Conservation (phyloP, 1,139 yeast genomes). For the Pichia sp. region DNA sequence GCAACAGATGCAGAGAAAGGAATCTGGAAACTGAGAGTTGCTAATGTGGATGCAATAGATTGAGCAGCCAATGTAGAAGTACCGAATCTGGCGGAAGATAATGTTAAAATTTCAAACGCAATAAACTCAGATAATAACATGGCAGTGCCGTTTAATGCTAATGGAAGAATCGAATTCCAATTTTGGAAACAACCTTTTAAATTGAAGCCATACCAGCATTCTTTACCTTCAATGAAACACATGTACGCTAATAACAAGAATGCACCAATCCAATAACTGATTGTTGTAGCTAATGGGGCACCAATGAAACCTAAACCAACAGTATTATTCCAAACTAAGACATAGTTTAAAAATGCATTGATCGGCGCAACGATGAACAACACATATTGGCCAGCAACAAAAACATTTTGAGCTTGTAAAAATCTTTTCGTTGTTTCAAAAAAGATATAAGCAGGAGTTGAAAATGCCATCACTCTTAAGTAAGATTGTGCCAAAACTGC, state of each 20-base stretch:
- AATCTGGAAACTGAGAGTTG: conserved; percentile 39
- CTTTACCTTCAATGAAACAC: conserved; percentile 23
- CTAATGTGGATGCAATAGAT: conserved; percentile 40
- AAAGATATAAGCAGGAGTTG: conserved; percentile 39
- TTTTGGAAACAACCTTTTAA: conserved; percentile 31
- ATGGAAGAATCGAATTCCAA: conserved; percentile 20
- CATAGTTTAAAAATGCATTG: conserved; percentile 36
- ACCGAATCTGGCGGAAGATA: conserved; percentile 41
- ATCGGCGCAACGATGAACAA: conserved; percentile 39
- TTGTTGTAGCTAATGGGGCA: conserved; percentile 41
- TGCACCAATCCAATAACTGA: conserved; percentile 39
- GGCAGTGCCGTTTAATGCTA: conserved; percentile 42
- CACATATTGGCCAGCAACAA: conserved; percentile 41
- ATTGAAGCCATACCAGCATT: conserved; percentile 38
- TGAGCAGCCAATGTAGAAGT: conserved; percentile 43
- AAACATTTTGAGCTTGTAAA: conserved; percentile 42
- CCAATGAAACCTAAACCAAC: conserved; percentile 41
- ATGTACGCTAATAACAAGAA: conserved; percentile 32
- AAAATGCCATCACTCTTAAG: conserved; percentile 35
- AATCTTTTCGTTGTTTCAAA: conserved; percentile 45
- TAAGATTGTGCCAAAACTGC: conserved; percentile 36
- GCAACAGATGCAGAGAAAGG: conserved; percentile 44
- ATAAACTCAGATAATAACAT: conserved; percentile 45
- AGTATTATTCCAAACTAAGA: conserved; percentile 35
- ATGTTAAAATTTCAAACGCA: conserved; percentile 42